phyloP scores from a whole-genome alignment of 305 asterid species.

The Fraxinus dipetala region DNA sequence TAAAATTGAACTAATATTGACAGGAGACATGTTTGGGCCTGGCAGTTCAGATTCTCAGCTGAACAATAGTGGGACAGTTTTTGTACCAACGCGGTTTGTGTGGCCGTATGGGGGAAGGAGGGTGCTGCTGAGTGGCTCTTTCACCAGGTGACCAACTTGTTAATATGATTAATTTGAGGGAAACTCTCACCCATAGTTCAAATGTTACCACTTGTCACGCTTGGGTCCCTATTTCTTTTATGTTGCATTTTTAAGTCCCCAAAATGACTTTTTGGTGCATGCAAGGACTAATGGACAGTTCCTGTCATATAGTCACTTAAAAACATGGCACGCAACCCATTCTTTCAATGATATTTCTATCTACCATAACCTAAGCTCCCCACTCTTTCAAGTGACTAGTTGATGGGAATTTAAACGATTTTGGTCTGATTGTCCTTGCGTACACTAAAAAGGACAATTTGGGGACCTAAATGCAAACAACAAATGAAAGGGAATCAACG shows the following conservation, averaged over 20 bases:
- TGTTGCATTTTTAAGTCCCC: background rate
- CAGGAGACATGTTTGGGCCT: slow-evolving; percentile 39
- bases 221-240: background rate
- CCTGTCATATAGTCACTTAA: background rate
- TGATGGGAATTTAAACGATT: background rate
- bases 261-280: background rate
- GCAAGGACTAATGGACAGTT: background rate
- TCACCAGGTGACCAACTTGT: slow-evolving; percentile 47
- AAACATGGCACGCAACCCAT: background rate
- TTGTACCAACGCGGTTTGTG: slow-evolving; percentile 51
- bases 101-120: slow-evolving; percentile 67
- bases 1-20: background rate
- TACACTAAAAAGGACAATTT: background rate
- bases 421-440: background rate
- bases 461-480: background rate
- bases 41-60: slow-evolving; percentile 29
- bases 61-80: slow-evolving; percentile 31
- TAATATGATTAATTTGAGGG: slow-evolving; percentile 16
- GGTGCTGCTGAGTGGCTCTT: slow-evolving; percentile 57
- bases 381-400: background rate
- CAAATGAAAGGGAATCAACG: background rate
- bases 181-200: background rate
- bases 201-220: background rate
- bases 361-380: background rate
- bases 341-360: background rate